A percentile compares a stretch with the other conserved stretches of the same genome.
phyloP scores from a whole-genome alignment of 176 grass and related monocot species.

The Avena sativa region DNA sequence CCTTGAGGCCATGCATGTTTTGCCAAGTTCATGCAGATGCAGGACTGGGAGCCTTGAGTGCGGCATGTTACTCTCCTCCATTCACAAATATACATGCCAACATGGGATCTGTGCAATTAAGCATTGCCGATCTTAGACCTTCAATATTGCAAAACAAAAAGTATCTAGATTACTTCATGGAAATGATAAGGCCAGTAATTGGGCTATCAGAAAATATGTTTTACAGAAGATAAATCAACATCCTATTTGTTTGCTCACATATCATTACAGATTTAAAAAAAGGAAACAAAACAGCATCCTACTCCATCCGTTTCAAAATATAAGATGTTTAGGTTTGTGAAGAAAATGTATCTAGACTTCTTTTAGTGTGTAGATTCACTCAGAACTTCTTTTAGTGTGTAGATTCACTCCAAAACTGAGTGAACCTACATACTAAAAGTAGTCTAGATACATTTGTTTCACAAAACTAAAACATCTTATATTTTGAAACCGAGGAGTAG shows the following conservation, averaged over 20 bases:
- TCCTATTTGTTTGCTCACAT: too few species aligned
- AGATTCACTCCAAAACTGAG: too few species aligned
- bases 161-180: neutral
- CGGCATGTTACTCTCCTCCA: conserved; percentile 47
- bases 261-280: too few species aligned
- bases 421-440: too few species aligned
- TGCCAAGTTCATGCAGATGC: conserved; percentile 41
- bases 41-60: conserved; percentile 16
- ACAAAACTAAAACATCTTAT: too few species aligned
- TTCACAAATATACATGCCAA: conserved; percentile 12
- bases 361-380: too few species aligned
- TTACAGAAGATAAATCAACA: neutral
- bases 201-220: neutral
- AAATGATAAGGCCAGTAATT: neutral
- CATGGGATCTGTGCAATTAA: conserved; percentile 38
- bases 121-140: conserved; percentile 9
- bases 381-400: too few species aligned
- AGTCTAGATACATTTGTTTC: too few species aligned
- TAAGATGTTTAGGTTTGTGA: too few species aligned
- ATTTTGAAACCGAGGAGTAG: neutral
- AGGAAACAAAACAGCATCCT: neutral
- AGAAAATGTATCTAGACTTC: too few species aligned
- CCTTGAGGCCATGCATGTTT: conserved; percentile 39
- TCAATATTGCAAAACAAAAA: neutral
- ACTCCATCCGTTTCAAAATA: too few species aligned